Evolutionary conservation across 1,139 yeast genomes (phyloP), one percentile per base, ranked within the genome.

Genomic region (Zygosaccharomyces sapae): DNA sequence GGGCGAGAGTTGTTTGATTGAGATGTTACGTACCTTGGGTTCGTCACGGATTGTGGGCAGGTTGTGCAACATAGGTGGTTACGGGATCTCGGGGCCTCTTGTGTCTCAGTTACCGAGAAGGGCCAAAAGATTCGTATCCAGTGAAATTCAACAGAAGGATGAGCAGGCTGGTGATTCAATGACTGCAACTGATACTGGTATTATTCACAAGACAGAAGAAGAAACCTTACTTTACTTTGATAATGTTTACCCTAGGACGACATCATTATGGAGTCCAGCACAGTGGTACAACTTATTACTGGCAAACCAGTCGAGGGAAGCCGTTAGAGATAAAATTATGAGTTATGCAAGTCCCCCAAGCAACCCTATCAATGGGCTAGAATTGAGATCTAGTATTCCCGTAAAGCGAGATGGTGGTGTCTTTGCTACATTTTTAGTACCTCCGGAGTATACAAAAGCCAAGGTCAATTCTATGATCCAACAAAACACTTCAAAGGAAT

Each of bases 341-440:
- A 53, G 55, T 16, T 59, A 68, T 27, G 73, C 78, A 0, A 70
- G 76, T 44, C 80, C 81, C 3, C 48, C 53, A 3, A 64, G 56
- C 4, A 62, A 68, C 27, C 73, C 75, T 1, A 69, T 78, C 12
- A 70, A 70, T 24, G 70, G 69, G 1, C 53, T 80, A 20, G 62
- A 66, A 52, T 66, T 68, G 55, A 72, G 68, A 35, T 78, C 70
- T 36, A 72, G 86, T 33, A 82, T 87, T 12, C 86, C 95, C 0
- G 73, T 86, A 49, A 75, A 69, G 51, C 70, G 95, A 53, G 98
- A 92, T 61, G 96, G 96, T 45, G 97, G 97, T 37, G 96, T 88
- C 0, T 90, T 92, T 73, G 92, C 86, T 30, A 84, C 84, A 55
- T 85, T 83, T 58, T 69, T 70, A 39, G 77, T 83, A 6, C 90